Evolutionary conservation across 2,329 filamentous ascomycete genomes (phyloP), one percentile per base, ranked within the genome.

Genomic region (Trichoderma semiorbis): DNA sequence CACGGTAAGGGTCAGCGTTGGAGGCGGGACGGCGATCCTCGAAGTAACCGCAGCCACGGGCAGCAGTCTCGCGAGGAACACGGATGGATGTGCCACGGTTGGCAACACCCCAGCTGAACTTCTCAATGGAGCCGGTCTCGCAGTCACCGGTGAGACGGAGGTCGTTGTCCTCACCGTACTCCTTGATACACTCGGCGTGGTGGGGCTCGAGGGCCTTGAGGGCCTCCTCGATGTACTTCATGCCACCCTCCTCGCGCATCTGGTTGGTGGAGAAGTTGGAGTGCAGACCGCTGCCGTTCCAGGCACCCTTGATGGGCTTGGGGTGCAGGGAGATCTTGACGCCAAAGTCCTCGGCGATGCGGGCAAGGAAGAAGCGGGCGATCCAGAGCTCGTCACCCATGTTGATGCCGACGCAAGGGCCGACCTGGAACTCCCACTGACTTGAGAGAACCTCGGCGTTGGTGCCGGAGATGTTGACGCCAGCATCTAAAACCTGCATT

Each of bases 361-460:
- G 93, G 88, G 92, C 88, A 66, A 96, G 91, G 79, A 96, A 88
- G 87, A 94, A 96, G 76, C 93, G 92, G 3, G 83, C 78, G 79
- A 97, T 87, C 96, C 95, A 98, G 79, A 99, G 93, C 81, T 98
- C 91, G 83, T 99, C 96, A 83, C 96, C 96, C 88, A 98, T 92
- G 81, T 91, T 86, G 78, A 98, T 98, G 75, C 94, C 95, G 69
- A 86, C 83, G 84, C 93, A 97, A 75, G 95, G 95, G 72, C 95
- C 95, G 78, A 98, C 93, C 83, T 98, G 95, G 90, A 93, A 98
- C 84, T 98, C 95, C 95, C 95, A 98, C 85, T 98, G 95, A 73
- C 93, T 94, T 75, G 94, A 93, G 93, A 98, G 97, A 80, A 99
- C 96, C 89, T 99, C 96, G 76, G 96, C 96, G 84, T 99, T 99